phyloP scores from a whole-genome alignment of 73 alveolate species.

The Symbiodinium natans region DNA sequence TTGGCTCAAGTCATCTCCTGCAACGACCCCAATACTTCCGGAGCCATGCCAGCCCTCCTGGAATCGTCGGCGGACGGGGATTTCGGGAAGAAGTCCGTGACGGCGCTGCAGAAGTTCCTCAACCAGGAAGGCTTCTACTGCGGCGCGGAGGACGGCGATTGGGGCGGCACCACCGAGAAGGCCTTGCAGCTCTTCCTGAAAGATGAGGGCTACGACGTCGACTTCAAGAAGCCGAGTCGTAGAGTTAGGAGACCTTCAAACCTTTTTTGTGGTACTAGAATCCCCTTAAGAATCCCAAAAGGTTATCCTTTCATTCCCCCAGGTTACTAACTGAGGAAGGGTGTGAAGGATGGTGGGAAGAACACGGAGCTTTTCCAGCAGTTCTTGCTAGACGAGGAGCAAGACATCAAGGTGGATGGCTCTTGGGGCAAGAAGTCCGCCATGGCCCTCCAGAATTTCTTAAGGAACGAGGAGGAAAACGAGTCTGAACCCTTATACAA shows the following conservation, averaged over 20 bases:
- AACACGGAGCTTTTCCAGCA: conserved; percentile 84
- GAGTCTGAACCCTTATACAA: conserved; percentile 20
- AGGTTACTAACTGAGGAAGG: no score
- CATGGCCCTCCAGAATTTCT: conserved; percentile 66
- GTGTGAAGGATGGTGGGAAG: conserved; percentile 4
- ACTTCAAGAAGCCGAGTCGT: no score
- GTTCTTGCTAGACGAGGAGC: conserved; percentile 58
- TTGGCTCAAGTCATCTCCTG: no score
- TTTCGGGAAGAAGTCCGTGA: conserved; percentile 63
- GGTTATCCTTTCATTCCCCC: no score
- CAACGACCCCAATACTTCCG: no score
- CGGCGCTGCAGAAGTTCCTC: conserved; percentile 74
- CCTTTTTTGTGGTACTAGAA: no score
- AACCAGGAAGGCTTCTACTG: conserved; percentile 69
- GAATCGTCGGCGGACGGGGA: conserved; percentile 80
- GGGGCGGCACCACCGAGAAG: conserved; percentile 74
- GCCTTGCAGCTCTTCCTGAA: conserved; percentile 76
- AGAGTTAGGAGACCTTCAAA: no score
- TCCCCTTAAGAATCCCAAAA: no score
- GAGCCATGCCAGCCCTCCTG: conserved; percentile 74
- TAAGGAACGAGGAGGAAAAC: not conserved
- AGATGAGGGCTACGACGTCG: conserved; percentile 59
- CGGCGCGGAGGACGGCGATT: conserved; percentile 53
- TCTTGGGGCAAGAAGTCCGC: conserved; percentile 23
- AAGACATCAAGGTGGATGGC: no score